phyloP scores from a whole-genome alignment of 495 filamentous ascomycete species.

The Neurospora tetraspora region DNA sequence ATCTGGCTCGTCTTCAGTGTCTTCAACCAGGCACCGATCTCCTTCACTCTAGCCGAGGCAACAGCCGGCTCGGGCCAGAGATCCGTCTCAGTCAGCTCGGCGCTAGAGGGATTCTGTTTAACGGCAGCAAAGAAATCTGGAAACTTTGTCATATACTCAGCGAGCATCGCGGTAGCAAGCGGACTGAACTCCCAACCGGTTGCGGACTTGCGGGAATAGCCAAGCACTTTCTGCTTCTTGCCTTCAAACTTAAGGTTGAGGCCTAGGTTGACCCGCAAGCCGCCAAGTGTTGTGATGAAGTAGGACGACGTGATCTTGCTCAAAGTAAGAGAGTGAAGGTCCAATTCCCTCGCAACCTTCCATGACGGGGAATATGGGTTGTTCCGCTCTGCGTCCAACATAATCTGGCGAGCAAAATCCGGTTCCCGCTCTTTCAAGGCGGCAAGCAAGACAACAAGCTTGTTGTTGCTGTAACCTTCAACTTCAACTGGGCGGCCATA shows the following conservation, averaged over 20 bases:
- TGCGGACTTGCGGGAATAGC: constrained; percentile 76
- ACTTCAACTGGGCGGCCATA: constrained; percentile 87
- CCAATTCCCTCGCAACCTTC: constrained; percentile 69
- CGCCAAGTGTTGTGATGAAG: constrained; percentile 66
- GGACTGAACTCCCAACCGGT: constrained; percentile 92
- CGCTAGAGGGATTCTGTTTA: constrained; percentile 48
- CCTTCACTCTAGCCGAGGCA: constrained; percentile 62
- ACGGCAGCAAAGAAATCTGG: constrained; percentile 90
- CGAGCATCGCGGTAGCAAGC: constrained; percentile 69
- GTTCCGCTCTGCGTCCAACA: constrained; percentile 49
- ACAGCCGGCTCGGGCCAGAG: constrained; percentile 66
- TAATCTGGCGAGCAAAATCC: constrained; percentile 71
- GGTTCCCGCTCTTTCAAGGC: constrained; percentile 57
- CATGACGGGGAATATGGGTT: constrained; percentile 79
- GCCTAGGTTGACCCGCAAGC: constrained; percentile 73
- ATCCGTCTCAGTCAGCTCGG: constrained; percentile 54
- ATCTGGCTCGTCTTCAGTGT: constrained; percentile 80
- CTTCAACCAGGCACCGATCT: constrained; percentile 89
- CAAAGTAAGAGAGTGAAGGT: constrained; percentile 74
- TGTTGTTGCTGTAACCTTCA: constrained; percentile 59
- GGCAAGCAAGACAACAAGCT: constrained; percentile 66
- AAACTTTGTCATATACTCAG: constrained; percentile 85
- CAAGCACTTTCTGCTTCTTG: constrained; percentile 89
- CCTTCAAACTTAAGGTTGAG: constrained; percentile 96
- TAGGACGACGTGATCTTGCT: constrained; percentile 96